Percentiles rank a stretch among this genome's conserved stretches.
These are phyloP conservation scores for Sugiyamaella sp. DNA, from an alignment of 1,139 yeast genomes.

Conservation along the genomic window DNA sequence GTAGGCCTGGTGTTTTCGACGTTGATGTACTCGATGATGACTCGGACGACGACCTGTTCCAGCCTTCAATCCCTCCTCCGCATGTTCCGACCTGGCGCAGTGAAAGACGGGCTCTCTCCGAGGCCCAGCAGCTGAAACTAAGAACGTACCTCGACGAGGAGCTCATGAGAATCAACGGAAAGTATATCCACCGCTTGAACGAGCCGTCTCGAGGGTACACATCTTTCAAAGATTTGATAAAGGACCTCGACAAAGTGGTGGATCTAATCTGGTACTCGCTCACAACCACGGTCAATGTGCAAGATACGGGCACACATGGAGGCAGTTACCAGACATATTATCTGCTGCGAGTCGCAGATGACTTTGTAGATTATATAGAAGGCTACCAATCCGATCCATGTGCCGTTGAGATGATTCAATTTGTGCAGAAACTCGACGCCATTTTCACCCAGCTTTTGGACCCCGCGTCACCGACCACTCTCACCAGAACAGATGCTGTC, in stretches of 20 bases:
- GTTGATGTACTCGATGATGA: constrained; percentile 11
- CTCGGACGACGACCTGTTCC: constrained; percentile 14
- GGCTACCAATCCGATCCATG: constrained; percentile 28
- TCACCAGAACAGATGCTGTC: constrained; percentile 35
- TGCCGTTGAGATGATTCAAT: constrained; percentile 25
- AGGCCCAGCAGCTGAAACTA: constrained; percentile 62
- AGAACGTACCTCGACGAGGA: constrained; percentile 62
- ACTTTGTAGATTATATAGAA: constrained; percentile 56
- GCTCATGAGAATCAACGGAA: constrained; percentile 61
- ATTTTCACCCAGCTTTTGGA: constrained; percentile 32
- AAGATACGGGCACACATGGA: constrained; percentile 23
- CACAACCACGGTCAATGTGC: constrained; percentile 36
- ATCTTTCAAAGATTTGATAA: constrained; percentile 48
- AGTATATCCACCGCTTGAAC: constrained; percentile 63
- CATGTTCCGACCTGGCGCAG: constrained; percentile 15
- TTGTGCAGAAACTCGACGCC: constrained; percentile 33
- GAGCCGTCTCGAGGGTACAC: constrained; percentile 38
- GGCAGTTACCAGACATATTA: constrained; percentile 55
- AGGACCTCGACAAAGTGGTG: constrained; percentile 51
- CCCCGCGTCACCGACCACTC: constrained; percentile 4
- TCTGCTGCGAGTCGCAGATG: constrained; percentile 63
- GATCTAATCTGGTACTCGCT: constrained; percentile 62
- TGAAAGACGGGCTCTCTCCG: constrained; percentile 24
- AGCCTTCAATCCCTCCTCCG: constrained; percentile 21
- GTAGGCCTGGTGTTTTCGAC: neutral